Evolutionary conservation across 75 land plant species (phyloP), one percentile per base, ranked within the genome.

Genomic region (Larix kaempferi): DNA sequence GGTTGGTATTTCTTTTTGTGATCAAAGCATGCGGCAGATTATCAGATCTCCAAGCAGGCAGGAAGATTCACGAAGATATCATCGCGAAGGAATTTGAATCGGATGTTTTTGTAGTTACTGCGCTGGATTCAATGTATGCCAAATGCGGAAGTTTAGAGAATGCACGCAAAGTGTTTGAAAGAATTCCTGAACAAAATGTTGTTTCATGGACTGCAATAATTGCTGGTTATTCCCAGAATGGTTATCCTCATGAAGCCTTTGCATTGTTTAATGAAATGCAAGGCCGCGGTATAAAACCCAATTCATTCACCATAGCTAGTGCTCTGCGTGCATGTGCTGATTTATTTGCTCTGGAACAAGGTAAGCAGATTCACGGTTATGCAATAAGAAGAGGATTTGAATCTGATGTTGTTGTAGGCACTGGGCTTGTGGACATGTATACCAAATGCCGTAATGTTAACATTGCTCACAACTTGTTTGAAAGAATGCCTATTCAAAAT

Each of bases 391-490:
- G 78, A 0, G 65, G 61, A 1, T 61, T 80, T 5, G 19, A 35
- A 1, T 26, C 49, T 25, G 85, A 89, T 83, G 85, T 88, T 56
- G 85, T 83, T 65, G 78, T 86, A 79, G 95, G 87, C 14, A 92
- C 83, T 79, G 89, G 93, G 1, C 84, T 94, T n/a, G 74, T 94
- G 49, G 90, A 90, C 62, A 84, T 94, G 93, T 94, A 94, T 73
- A 71, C 86, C 1, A 89, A 90, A 57, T 92, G 92, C 80, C 84
- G 89, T 56, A 55, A 67, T 49, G 84, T 86, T 64, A 75, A 21
- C 2, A 80, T 73, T 77, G 93, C 98, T 29, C 64, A 57, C 22
- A 79, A 76, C 39, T 81, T 85, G 56, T 91, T 94, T 75, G 84
- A 86, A 29, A 82, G n/a, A 58, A 89, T 88, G 85, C 56, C 57